Base-by-base conservation (phyloP, 1,139 yeast species). In the Geotrichum aggregatum region DNA sequence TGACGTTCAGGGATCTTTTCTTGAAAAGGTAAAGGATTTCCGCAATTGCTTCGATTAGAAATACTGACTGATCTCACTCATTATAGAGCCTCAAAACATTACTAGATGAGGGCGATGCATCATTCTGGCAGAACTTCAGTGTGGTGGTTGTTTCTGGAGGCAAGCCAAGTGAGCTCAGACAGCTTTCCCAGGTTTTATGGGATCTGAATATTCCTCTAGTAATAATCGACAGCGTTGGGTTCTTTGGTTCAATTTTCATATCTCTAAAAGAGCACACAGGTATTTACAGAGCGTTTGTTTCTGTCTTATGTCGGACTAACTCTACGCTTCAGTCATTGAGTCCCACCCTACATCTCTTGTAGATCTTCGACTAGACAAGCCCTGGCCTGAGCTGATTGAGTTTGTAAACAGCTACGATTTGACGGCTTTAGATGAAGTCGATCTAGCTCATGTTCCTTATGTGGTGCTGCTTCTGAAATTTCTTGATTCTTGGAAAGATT, bases 401-500 rank as follows among this genome's bases (percentile, higher is more conserved):
- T 82, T 75, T 61, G 75, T 80, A 8, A 77, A 79, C 53, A 66
- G 77, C 1, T 71, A 83, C 50, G 77, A 82, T 45, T 62, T 85
- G 21, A 72, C 71, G 1, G 43, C 58, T 0, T 59, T 84, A 55
- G 75, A 74, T 49, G 78, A 76, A 40, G 72, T 74, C 3, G 82
- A 79, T 18, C 80, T 81, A 55, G 79, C 87, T 0, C 84, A 84
- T 61, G 76, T 88, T 1, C 98, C 98, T 0, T 88, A 78, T 62
- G 75, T 84, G 21, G 76, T 87, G 1, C 70, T 91, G 1, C 74
- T 86, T 39, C 74, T 83, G 46, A 81, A 82, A 60, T 81, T 82
- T 2, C 63, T 79, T 21, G 71, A 74, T 36, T 56, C 61, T 8
- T 82, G 83, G 82, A 66, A 68, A 57, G 43, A 49, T 4, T 49